phyloP scores from a whole-genome alignment of 2,329 filamentous ascomycete genomes.

The Trichoderma endophyticum region DNA sequence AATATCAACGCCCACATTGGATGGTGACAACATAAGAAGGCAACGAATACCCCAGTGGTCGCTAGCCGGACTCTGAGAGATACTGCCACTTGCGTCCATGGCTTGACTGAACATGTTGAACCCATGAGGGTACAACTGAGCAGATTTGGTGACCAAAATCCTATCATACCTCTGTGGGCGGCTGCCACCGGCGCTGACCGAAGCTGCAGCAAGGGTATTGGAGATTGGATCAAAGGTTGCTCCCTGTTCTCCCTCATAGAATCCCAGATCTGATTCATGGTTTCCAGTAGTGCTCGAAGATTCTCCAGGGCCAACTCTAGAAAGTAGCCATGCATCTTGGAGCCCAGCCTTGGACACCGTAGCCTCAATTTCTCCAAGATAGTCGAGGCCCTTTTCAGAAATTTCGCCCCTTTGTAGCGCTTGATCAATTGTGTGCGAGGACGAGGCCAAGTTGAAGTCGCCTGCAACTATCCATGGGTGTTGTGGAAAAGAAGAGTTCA shows the following conservation, averaged over 20 bases:
- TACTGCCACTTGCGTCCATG: background rate
- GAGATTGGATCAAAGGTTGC: constrained; percentile 60
- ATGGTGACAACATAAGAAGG: constrained; percentile 29
- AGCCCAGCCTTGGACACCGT: constrained; percentile 46
- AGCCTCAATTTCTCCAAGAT: constrained; percentile 45
- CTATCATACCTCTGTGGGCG: constrained; percentile 65
- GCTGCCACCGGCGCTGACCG: constrained; percentile 46
- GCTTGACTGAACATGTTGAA: constrained; percentile 58
- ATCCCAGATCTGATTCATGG: constrained; percentile 31
- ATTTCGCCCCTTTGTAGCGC: constrained; percentile 53
- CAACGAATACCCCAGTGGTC: constrained; percentile 59
- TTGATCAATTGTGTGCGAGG: constrained; percentile 50
- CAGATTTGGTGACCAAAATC: constrained; percentile 51
- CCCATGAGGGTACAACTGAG: constrained; percentile 31
- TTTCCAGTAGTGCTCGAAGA: constrained; percentile 29
- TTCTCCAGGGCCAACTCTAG: constrained; percentile 43
- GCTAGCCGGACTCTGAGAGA: constrained; percentile 38
- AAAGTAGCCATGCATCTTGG: constrained; percentile 50
- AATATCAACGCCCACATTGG: background rate
- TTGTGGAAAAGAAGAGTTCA: constrained; percentile 39
- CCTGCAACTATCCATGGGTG: constrained; percentile 58
- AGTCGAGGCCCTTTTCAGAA: constrained; percentile 44
- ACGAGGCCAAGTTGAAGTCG: constrained; percentile 64
- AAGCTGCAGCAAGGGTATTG: constrained; percentile 54
- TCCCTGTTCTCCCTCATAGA: constrained; percentile 59